Percentiles rank a stretch among this genome's conserved stretches.
Conservation (phyloP, 2,329 filamentous ascomycete species). For the Coleophoma eucalyptorum region DNA sequence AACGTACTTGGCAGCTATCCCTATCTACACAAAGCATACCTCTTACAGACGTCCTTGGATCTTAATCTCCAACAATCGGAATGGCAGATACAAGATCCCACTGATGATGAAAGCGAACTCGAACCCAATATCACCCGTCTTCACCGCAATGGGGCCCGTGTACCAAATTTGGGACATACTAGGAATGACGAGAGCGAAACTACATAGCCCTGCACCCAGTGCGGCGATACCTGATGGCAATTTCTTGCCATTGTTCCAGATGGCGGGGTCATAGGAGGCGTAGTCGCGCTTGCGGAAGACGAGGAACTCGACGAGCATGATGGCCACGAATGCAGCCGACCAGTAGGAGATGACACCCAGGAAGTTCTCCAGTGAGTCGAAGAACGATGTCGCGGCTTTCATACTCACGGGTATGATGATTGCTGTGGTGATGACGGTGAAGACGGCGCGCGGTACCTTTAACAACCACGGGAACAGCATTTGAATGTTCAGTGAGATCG, state of each 20-base stretch:
- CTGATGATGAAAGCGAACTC: slow-evolving; percentile 54
- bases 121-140: slow-evolving; percentile 61
- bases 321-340: slow-evolving; percentile 25
- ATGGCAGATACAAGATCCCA: slow-evolving; percentile 38
- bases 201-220: slow-evolving; percentile 30
- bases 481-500: slow-evolving; percentile 62
- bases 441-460: slow-evolving; percentile 52
- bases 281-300: slow-evolving; percentile 27
- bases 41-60: slow-evolving; percentile 18
- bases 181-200: slow-evolving; percentile 48
- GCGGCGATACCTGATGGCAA: slow-evolving; percentile 37
- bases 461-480: slow-evolving; percentile 53
- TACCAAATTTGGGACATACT: slow-evolving; percentile 60
- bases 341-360: slow-evolving; percentile 45
- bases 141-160: slow-evolving; percentile 54
- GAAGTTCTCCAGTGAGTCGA: slow-evolving; percentile 55
- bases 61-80: slow-evolving; percentile 34
- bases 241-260: slow-evolving; percentile 32
- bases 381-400: slow-evolving; percentile 50
- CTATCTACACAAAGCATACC: too few relatives aligned
- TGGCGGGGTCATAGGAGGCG: slow-evolving; percentile 28
- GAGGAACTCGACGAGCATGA: slow-evolving; percentile 30
- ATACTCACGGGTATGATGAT: slow-evolving; percentile 58
- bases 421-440: slow-evolving; percentile 52
- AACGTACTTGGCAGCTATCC: too few relatives aligned